phyloP scores from a whole-genome alignment of 169 alveolate genomes.

The Eimeria zaria region DNA sequence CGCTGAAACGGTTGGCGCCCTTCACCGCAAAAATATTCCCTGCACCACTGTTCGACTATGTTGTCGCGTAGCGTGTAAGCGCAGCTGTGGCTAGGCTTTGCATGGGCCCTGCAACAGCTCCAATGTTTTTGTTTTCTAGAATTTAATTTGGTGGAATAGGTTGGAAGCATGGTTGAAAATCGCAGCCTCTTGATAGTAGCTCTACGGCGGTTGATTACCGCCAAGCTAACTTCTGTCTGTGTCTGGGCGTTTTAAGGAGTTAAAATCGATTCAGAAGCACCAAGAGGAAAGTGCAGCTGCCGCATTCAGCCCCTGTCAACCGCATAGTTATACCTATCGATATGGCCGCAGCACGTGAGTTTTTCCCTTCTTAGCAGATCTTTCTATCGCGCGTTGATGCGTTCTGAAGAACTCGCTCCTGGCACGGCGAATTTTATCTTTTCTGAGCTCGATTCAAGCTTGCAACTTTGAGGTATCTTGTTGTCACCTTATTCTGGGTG shows the following conservation, averaged over 20 bases:
- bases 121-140: not conserved
- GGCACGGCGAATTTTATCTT: not conserved
- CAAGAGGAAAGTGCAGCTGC: not conserved
- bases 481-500: not conserved
- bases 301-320: not conserved
- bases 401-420: not conserved
- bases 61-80: not conserved
- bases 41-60: not conserved
- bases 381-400: not conserved
- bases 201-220: not conserved
- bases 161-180: not conserved
- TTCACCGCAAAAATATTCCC: not conserved
- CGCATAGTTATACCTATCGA: not conserved
- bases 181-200: not conserved
- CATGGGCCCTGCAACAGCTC: not conserved
- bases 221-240: too few relatives aligned
- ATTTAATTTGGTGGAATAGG: not conserved
- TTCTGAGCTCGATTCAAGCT: not conserved
- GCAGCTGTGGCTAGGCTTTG: not conserved
- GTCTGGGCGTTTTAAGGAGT: not conserved
- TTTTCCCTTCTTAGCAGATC: not conserved
- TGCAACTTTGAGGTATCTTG: not conserved
- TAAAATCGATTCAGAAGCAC: not conserved
- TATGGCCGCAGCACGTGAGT: conserved; percentile 9
- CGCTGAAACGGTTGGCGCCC: not conserved